These are phyloP conservation scores for Penicillium simplicissimum DNA, from an alignment of 495 filamentous ascomycete genomes.

Conservation along the genomic window DNA sequence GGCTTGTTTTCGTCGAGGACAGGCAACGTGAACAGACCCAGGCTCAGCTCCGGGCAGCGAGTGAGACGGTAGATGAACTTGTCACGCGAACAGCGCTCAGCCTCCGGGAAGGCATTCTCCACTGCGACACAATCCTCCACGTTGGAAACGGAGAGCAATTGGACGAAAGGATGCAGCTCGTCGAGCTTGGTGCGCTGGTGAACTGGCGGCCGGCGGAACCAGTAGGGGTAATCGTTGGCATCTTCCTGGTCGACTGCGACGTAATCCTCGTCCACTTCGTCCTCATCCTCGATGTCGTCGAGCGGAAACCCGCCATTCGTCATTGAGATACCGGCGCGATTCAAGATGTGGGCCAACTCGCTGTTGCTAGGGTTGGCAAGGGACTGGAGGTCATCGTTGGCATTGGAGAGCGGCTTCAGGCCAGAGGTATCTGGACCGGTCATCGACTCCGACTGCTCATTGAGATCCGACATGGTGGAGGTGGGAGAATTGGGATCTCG, in stretches of 20 bases:
- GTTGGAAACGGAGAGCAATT: conserved; percentile 70
- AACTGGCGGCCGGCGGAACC: conserved; percentile 45
- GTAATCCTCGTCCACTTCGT: conserved; percentile 47
- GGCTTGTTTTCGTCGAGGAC: conserved; percentile 44
- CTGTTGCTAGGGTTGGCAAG: conserved; percentile 31
- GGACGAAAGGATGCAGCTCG: conserved; percentile 66
- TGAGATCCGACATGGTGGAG: conserved; percentile 31
- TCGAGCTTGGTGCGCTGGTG: conserved; percentile 47
- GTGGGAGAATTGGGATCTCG: neutral
- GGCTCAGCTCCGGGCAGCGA: conserved; percentile 72
- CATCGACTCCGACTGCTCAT: conserved; percentile 34
- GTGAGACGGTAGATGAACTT: conserved; percentile 87
- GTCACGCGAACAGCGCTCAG: conserved; percentile 71
- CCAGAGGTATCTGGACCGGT: conserved; percentile 29
- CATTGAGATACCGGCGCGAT: conserved; percentile 33
- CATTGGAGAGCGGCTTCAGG: conserved; percentile 39
- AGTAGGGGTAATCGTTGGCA: conserved; percentile 44
- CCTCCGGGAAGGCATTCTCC: conserved; percentile 73
- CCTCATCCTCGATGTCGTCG: conserved; percentile 43
- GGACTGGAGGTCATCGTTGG: conserved; percentile 28
- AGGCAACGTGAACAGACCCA: conserved; percentile 73
- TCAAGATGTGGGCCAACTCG: conserved; percentile 38
- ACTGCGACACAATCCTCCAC: conserved; percentile 74
- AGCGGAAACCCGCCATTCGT: conserved; percentile 38
- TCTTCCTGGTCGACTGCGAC: conserved; percentile 48